These are phyloP conservation scores for Luzula sylvatica DNA, from an alignment of 176 grass and related monocot species.

Conservation along the genomic window DNA sequence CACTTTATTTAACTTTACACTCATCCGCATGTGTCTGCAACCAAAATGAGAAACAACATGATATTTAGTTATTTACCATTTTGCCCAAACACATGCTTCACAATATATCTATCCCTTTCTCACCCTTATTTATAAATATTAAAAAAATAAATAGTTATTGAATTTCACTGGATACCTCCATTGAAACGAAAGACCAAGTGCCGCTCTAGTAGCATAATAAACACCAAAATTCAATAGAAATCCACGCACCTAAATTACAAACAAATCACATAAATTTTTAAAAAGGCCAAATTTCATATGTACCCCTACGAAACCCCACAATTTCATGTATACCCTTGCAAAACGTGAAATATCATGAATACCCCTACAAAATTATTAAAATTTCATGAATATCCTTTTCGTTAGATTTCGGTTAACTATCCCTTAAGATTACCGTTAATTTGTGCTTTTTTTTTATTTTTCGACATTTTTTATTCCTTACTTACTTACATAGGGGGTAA, in stretches of 20 bases:
- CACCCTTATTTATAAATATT: conserved; percentile 16
- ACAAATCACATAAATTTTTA: neutral
- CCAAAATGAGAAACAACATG: neutral
- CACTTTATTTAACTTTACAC: neutral
- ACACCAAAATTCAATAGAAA: conserved; percentile 99
- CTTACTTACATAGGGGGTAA: too few species aligned
- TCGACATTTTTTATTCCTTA: too few species aligned
- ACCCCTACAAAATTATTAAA: neutral
- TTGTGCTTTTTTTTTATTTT: too few species aligned
- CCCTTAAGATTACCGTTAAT: too few species aligned
- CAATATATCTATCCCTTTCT: neutral
- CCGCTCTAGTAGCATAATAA: conserved; percentile 96
- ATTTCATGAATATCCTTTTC: neutral
- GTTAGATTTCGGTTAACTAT: too few species aligned
- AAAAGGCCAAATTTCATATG: neutral
- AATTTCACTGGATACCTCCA: conserved; percentile 65
- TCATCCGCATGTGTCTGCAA: conserved; percentile 14
- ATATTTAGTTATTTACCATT: conserved; percentile 26
- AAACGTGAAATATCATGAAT: too few species aligned
- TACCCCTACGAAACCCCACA: neutral
- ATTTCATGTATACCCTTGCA: neutral
- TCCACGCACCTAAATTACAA: conserved; percentile 66
- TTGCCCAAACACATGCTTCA: conserved; percentile 9
- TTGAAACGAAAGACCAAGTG: conserved; percentile 83
- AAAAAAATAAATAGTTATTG: conserved; percentile 1